These are phyloP conservation scores for Diaporthe sp. DNA, from an alignment of 2,329 filamentous ascomycete genomes.

Conservation along the genomic window DNA sequence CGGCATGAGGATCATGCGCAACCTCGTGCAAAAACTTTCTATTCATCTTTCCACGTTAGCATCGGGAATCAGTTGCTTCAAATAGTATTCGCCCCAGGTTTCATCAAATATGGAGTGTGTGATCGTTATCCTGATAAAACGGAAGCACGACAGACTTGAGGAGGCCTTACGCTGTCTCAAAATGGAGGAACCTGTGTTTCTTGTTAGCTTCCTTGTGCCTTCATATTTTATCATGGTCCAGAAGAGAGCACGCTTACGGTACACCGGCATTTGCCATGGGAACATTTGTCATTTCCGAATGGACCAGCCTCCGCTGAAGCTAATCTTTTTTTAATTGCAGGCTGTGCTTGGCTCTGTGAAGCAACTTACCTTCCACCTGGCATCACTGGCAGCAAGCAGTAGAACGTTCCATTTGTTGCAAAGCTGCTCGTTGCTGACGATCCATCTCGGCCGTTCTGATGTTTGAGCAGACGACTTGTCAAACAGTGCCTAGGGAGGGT, in stretches of 20 bases:
- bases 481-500: neutral
- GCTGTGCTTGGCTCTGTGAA: too few species aligned
- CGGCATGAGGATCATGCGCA: slow-evolving; percentile 1
- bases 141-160: too few species aligned
- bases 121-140: neutral
- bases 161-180: slow-evolving; percentile 1
- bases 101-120: neutral
- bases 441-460: slow-evolving; percentile 8
- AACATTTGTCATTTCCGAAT: slow-evolving; percentile 2
- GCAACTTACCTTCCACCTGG: neutral
- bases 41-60: neutral
- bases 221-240: neutral
- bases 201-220: neutral
- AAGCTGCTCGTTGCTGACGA: slow-evolving; percentile 8
- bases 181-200: neutral
- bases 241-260: neutral
- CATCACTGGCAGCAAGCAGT: slow-evolving; percentile 5
- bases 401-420: slow-evolving; percentile 11
- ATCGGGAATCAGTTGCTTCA: neutral
- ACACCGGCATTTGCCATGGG: neutral
- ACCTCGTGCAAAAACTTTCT: neutral
- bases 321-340: neutral
- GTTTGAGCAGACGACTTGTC: slow-evolving; percentile 15
- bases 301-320: slow-evolving; percentile 6
- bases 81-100: neutral